Conservation (phyloP, 2,329 filamentous ascomycete species). For the Phaeoacremonium minimum region DNA sequence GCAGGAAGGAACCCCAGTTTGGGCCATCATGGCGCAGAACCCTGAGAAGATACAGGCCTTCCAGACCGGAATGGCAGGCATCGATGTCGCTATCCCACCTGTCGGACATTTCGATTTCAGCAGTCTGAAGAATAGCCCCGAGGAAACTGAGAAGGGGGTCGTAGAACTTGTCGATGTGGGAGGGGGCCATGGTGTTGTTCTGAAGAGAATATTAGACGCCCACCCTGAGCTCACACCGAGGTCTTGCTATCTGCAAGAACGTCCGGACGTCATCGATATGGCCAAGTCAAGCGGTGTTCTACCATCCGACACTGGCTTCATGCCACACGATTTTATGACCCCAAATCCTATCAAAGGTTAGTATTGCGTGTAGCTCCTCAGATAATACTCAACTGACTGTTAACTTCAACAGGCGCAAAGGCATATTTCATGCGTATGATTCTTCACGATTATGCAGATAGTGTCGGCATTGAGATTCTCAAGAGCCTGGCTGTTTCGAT, state of each 20-base stretch:
- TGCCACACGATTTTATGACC: slow-evolving; percentile 22
- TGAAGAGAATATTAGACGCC: slow-evolving; percentile 22
- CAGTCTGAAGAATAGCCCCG: slow-evolving; percentile 14
- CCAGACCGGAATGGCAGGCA: slow-evolving; percentile 24
- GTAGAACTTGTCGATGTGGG: slow-evolving; percentile 24
- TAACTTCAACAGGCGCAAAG: slow-evolving; percentile 25
- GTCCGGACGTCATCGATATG: slow-evolving; percentile 18
- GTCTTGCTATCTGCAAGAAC: slow-evolving; percentile 19
- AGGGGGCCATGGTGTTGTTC: slow-evolving; percentile 21
- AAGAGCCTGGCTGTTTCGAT: slow-evolving; percentile 19
- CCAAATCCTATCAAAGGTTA: slow-evolving; percentile 23
- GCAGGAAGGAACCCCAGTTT: slow-evolving; percentile 25
- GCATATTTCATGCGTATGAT: slow-evolving; percentile 29
- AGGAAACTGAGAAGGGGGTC: slow-evolving; percentile 11
- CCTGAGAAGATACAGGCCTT: slow-evolving; percentile 21
- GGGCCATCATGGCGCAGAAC: slow-evolving; percentile 25
- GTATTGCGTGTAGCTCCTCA: neutral
- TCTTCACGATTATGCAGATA: slow-evolving; percentile 25
- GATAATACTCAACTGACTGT: neutral
- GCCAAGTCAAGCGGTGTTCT: slow-evolving; percentile 13
- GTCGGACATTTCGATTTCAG: slow-evolving; percentile 25
- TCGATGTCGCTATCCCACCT: slow-evolving; percentile 24
- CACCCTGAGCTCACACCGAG: slow-evolving; percentile 17
- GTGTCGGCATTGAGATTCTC: slow-evolving; percentile 20
- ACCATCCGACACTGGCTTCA: slow-evolving; percentile 12